phyloP scores from a whole-genome alignment of 2,329 filamentous ascomycete genomes.

The Albifimbria verrucaria region DNA sequence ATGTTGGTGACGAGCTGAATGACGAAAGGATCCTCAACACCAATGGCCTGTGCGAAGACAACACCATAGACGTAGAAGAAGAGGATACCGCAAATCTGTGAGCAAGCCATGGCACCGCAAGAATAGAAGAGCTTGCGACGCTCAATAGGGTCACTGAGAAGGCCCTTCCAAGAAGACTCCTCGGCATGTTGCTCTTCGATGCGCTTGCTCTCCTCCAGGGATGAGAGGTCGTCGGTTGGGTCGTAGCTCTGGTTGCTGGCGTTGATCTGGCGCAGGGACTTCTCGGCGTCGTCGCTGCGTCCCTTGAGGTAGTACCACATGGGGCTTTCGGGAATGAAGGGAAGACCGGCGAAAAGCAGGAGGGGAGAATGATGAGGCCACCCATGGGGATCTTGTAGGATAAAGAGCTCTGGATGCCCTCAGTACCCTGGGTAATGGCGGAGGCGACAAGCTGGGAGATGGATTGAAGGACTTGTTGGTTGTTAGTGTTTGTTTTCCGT shows the following conservation, averaged over 20 bases:
- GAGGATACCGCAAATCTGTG: constrained; percentile 41
- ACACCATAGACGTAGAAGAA: constrained; percentile 37
- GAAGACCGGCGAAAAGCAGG: constrained; percentile 14
- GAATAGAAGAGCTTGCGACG: constrained; percentile 38
- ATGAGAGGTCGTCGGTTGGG: constrained; percentile 9
- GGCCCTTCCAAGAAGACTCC: constrained; percentile 31
- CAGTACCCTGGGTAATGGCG: constrained; percentile 22
- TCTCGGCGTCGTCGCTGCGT: constrained; percentile 20
- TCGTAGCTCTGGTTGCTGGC: constrained; percentile 22
- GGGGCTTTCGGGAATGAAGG: constrained; percentile 19
- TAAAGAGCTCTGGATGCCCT: constrained; percentile 17
- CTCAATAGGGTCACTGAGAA: constrained; percentile 37
- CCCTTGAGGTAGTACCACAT: constrained; percentile 25
- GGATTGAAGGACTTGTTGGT: constrained; percentile 20
- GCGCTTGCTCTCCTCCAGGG: constrained; percentile 13
- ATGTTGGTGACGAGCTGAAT: constrained; percentile 34
- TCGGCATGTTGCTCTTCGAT: constrained; percentile 17
- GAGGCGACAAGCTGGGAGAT: constrained; percentile 25
- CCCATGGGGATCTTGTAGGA: constrained; percentile 25
- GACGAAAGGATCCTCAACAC: constrained; percentile 30
- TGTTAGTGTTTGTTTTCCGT: background rate
- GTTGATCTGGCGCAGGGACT: constrained; percentile 29
- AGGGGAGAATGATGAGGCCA: constrained; percentile 18
- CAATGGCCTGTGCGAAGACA: constrained; percentile 34
- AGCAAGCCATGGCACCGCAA: constrained; percentile 34